phyloP scores from a whole-genome alignment of 2,329 filamentous ascomycete species.

The Aaosphaeria pasadenensis region DNA sequence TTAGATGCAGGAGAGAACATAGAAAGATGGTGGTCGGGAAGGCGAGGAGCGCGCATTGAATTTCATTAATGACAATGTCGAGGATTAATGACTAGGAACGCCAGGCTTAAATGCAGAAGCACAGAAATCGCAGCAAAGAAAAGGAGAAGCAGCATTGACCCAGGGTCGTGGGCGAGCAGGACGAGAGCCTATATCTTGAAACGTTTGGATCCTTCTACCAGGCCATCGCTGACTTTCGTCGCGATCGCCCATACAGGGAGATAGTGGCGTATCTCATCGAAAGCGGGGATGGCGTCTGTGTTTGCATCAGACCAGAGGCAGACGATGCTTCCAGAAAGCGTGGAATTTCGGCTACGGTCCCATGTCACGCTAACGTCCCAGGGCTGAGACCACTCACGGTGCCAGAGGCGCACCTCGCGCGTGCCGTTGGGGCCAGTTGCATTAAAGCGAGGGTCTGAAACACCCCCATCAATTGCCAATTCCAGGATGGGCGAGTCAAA shows the following conservation, averaged over 20 bases:
- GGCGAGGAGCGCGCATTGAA: constrained; percentile 15
- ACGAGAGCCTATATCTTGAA: constrained; percentile 45
- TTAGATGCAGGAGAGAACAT: background rate
- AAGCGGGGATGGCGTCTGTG: constrained; percentile 70
- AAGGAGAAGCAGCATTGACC: constrained; percentile 25
- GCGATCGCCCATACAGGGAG: constrained; percentile 77
- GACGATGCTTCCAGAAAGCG: constrained; percentile 58
- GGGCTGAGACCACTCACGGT: constrained; percentile 70
- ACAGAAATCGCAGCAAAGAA: constrained; percentile 32
- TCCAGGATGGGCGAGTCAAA: constrained; percentile 67
- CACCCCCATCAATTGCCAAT: constrained; percentile 62
- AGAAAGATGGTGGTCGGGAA: constrained; percentile 3
- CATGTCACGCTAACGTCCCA: constrained; percentile 77
- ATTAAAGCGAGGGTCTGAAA: constrained; percentile 64
- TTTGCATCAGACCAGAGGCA: constrained; percentile 92
- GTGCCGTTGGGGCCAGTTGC: constrained; percentile 62
- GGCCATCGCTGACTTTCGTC: constrained; percentile 70
- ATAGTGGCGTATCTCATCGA: constrained; percentile 75
- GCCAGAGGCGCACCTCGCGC: constrained; percentile 73
- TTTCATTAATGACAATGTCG: constrained; percentile 19
- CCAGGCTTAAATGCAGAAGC: constrained; percentile 27
- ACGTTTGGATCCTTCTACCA: constrained; percentile 75
- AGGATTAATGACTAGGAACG: constrained; percentile 21
- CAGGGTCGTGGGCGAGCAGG: constrained; percentile 15
- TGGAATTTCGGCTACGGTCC: constrained; percentile 40